Conservation (phyloP, 371 early-diverging fungal genomes). For the Neoconidiobolus thromboides region DNA sequence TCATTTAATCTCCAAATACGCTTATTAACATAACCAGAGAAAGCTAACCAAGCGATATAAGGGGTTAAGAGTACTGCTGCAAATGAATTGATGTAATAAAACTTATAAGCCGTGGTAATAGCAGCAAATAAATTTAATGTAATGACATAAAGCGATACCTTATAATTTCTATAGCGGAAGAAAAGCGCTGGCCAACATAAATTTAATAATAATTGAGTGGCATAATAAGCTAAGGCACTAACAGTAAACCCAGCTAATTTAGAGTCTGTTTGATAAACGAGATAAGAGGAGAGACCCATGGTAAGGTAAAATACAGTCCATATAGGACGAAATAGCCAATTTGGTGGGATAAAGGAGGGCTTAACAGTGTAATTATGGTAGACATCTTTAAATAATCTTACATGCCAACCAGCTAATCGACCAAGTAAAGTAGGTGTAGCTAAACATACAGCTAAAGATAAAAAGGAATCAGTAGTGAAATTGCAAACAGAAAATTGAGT, state of each 20-base stretch:
- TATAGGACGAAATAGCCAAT: neutral
- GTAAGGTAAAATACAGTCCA: neutral
- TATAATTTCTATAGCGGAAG: neutral
- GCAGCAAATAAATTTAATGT: neutral
- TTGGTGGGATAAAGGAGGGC: neutral
- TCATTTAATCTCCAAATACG: neutral
- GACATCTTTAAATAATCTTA: neutral
- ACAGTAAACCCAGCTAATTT: neutral
- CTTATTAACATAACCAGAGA: neutral
- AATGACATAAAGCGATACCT: neutral
- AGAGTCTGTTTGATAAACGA: neutral
- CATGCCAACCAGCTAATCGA: neutral
- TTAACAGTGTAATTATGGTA: neutral
- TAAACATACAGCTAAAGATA: neutral
- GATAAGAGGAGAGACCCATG: neutral
- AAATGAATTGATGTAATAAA: neutral
- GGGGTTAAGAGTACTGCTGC: neutral
- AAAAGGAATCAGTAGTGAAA: neutral
- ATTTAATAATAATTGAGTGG: neutral
- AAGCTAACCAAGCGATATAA: neutral
- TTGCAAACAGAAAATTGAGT: neutral
- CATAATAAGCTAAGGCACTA: neutral
- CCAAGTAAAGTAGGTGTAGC: neutral
- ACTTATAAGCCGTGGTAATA: neutral
- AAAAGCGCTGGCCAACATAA: neutral